Evolutionary conservation across 768 basidiomycete species (phyloP), one percentile per base, ranked within the genome.

Genomic region (Coprinopsis marcescibilis): DNA sequence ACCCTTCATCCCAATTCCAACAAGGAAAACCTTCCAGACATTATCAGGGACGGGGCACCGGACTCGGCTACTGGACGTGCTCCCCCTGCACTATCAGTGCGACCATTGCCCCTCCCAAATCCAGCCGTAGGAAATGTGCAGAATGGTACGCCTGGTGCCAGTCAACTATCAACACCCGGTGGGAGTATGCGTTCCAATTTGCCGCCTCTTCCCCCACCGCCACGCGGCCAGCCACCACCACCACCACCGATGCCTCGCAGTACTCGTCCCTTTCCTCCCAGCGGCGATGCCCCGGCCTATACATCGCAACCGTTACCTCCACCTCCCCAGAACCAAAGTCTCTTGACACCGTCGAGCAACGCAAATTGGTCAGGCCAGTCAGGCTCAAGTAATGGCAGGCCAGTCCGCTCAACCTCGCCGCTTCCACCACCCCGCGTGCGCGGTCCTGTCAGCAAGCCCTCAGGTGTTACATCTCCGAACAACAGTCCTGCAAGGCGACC

Each of bases 161-260:
- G 37, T 30, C 59, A 40, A 43, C 52, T 57, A 6, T 54, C 55
- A 13, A 65, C 67, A 12, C 65, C 71, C 12, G 47, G 47, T 35
- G 47, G 36, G 11, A 23, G 67, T 54, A 41, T 64, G 53, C 45
- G 83, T 8, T 57, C 77, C 1, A 70, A 72, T 42, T 73, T 81
- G 6, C 81, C 83, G 7, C 85, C 84, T 2, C 71, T 83, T 1
- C 84, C 85, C 4, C 86, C 87, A 1, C 74, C 78, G 0, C 85
- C 86, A 1, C 78, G 78, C 27, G 70, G 72, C 1, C 82, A 84
- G 50, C 86, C 85, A 4, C 81, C n/a, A n/a, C n/a, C 81, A 4
- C 70, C 61, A 8, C 75, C 58, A 21, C 63, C 73, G n/a, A 20
- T 23, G 11, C 7, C 38, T 23, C 21, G 25, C 21, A 5, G 38